Percentiles rank a stretch among this genome's conserved stretches.
Conservation (phyloP, 352 stramenopile species). For the Elongisporangium anandrum region DNA sequence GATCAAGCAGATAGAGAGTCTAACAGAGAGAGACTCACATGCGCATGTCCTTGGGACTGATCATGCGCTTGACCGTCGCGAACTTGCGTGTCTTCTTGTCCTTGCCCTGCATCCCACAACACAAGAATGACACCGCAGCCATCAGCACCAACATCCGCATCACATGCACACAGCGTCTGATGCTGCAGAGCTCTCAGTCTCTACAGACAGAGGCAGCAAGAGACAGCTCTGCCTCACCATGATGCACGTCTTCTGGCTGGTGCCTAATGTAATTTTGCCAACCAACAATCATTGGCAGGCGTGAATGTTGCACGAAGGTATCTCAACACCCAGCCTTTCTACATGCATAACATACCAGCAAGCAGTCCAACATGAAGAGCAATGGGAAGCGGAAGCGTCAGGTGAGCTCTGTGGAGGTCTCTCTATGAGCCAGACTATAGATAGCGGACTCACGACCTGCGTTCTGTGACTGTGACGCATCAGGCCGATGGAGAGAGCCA, state of each 20-base stretch:
- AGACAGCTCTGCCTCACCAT: conserved; percentile 1
- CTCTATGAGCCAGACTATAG: background rate
- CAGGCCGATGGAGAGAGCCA: conserved; percentile 20
- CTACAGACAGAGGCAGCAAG: background rate
- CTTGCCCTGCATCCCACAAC: conserved; percentile 73
- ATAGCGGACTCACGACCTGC: background rate
- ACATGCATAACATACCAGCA: background rate
- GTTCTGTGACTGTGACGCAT: background rate
- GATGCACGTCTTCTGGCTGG: background rate
- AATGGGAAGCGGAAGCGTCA: background rate
- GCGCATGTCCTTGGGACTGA: conserved; percentile 96
- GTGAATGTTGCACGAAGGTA: conserved; percentile 11
- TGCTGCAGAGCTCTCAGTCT: background rate
- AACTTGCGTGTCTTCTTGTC: conserved; percentile 99
- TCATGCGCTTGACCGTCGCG: conserved; percentile 97
- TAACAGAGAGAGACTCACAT: conserved; percentile 68
- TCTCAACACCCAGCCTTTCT: background rate
- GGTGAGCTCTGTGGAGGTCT: background rate
- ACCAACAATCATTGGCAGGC: conserved; percentile 12
- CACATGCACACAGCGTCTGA: background rate
- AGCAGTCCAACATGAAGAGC: background rate
- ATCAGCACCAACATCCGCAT: conserved; percentile 2
- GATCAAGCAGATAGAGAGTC: background rate
- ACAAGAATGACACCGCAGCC: background rate
- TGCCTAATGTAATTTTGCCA: conserved; percentile 6